Conservation (phyloP, 139 green algal genomes). For the Dunaliella sp. region DNA sequence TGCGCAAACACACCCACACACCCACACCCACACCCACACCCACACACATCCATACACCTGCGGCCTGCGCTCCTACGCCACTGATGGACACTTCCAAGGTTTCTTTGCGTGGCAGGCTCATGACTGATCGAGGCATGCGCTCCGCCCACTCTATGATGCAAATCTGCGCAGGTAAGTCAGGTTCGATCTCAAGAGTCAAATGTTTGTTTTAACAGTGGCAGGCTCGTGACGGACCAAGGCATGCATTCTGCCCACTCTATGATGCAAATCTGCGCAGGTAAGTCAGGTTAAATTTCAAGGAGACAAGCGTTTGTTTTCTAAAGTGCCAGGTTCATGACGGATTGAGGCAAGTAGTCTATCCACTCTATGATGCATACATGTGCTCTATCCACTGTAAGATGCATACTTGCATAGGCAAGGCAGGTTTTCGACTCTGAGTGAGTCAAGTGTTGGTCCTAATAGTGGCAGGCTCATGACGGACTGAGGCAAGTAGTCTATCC, state of each 20-base stretch:
- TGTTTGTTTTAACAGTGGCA: no score
- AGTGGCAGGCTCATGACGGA: constrained; percentile 8
- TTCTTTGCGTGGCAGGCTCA: constrained; percentile 11
- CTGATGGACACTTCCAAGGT: neutral
- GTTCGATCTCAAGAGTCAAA: no score
- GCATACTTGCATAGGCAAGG: constrained; percentile 25
- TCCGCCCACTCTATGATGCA: constrained; percentile 58
- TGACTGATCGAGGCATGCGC: constrained; percentile 40
- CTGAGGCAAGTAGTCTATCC: constrained; percentile 1
- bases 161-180: constrained; percentile 3
- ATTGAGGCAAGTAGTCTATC: constrained; percentile 2
- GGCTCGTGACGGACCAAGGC: neutral
- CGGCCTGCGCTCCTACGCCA: constrained; percentile 29
- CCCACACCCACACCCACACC: no score
- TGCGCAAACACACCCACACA: no score
- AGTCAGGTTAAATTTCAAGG: no score
- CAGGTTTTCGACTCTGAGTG: no score
- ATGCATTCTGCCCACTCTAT: constrained; percentile 3
- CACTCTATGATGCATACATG: neutral
- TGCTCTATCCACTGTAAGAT: constrained; percentile 51
- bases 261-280: neutral
- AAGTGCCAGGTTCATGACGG: constrained; percentile 10
- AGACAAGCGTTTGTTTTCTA: no score
- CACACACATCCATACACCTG: constrained; percentile 34
- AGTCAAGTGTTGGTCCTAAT: no score